Percentiles rank a stretch among this genome's conserved stretches.
Conservation (phyloP, 306 rosid species). For the Pachyrhizus erosus region DNA sequence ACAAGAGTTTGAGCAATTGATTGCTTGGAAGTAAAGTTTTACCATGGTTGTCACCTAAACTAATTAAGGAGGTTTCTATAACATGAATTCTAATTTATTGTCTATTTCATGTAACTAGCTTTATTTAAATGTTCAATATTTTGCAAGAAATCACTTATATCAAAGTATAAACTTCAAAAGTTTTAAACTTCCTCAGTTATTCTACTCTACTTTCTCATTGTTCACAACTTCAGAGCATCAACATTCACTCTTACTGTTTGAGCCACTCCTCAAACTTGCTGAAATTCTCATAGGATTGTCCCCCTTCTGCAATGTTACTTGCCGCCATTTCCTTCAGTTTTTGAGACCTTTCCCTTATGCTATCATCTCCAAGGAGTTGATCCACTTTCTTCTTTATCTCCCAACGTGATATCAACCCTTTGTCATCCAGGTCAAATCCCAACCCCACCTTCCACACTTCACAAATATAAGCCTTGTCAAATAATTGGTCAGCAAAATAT, state of each 20-base stretch:
- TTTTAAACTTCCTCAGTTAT: neutral
- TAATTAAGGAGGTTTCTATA: neutral
- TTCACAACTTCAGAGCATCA: neutral
- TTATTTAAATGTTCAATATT: neutral
- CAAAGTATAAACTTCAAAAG: neutral
- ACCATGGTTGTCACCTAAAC: neutral
- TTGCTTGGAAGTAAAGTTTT: too few relatives aligned
- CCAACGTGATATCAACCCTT: conserved; percentile 32
- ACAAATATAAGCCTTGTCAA: conserved; percentile 10
- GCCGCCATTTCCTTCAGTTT: conserved; percentile 20
- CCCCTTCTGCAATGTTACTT: neutral
- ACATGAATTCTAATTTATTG: neutral
- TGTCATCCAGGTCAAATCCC: conserved; percentile 44
- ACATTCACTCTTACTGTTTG: neutral
- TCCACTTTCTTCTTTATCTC: conserved; percentile 51
- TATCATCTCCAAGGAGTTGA: conserved; percentile 37
- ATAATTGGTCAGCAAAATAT: conserved; percentile 35
- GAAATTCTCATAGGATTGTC: neutral
- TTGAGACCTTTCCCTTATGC: conserved; percentile 36
- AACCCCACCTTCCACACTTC: conserved; percentile 43
- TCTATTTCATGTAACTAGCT: neutral
- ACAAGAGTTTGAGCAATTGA: neutral
- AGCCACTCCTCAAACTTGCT: conserved; percentile 24
- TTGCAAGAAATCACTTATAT: neutral
- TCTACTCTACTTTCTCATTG: neutral